Evolutionary conservation across 495 filamentous ascomycete species (phyloP).

Genomic region (Neurospora sp.): DNA sequence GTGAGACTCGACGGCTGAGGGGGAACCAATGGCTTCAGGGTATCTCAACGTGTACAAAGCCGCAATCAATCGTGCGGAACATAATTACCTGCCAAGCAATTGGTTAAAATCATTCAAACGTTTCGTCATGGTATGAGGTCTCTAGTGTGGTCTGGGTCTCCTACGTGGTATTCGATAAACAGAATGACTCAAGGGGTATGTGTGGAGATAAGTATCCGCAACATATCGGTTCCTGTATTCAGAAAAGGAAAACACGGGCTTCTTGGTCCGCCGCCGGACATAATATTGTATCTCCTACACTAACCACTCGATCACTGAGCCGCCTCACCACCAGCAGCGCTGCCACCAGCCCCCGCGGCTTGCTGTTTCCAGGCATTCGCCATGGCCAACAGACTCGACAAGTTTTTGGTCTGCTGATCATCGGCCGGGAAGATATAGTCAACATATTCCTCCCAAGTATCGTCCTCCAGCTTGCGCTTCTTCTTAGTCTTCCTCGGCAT

Average conservation of each 20-base stretch:
- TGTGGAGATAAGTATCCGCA: background rate
- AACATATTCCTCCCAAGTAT: slow-evolving; percentile 93
- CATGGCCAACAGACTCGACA: slow-evolving; percentile 73
- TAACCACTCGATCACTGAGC: background rate
- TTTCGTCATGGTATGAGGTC: background rate
- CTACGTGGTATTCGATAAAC: background rate
- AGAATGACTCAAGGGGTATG: background rate
- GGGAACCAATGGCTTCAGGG: background rate
- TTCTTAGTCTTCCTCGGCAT: slow-evolving; percentile 94
- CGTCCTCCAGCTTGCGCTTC: slow-evolving; percentile 86
- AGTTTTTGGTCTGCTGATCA: slow-evolving; percentile 74
- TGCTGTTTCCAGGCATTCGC: slow-evolving; percentile 81
- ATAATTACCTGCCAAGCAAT: background rate
- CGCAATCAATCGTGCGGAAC: background rate
- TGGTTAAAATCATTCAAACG: background rate
- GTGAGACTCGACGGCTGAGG: background rate
- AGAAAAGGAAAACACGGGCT: background rate
- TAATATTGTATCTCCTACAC: background rate
- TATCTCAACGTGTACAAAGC: background rate
- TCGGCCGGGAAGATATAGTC: slow-evolving; percentile 97
- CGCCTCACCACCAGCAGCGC: slow-evolving; percentile 7
- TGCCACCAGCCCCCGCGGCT: slow-evolving; percentile 33
- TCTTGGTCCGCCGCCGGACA: background rate
- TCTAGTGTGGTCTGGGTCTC: background rate
- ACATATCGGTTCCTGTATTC: background rate